A percentile compares a stretch with the other conserved stretches of the same genome.
Conservation (phyloP, 495 filamentous ascomycete species). For the Darksidea phi region DNA sequence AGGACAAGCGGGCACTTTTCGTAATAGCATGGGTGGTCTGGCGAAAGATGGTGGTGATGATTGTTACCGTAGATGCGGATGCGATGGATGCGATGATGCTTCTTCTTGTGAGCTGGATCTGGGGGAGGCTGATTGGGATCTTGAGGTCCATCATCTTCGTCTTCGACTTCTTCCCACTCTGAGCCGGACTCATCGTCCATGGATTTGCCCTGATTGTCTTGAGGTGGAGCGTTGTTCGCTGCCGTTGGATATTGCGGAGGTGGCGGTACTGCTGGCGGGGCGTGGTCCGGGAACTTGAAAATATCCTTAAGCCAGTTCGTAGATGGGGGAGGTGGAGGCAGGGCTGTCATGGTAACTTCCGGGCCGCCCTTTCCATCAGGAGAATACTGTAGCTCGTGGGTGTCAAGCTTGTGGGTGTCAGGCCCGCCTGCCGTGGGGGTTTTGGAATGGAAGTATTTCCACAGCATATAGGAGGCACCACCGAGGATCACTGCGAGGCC, state of each 20-base stretch:
- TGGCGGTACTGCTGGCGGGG: background rate
- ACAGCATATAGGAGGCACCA: background rate
- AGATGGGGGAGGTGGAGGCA: background rate
- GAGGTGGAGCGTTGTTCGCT: background rate
- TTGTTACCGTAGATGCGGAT: constrained; percentile 13
- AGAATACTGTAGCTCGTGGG: background rate
- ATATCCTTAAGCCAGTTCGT: background rate
- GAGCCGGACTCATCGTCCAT: background rate
- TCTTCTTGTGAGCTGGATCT: background rate
- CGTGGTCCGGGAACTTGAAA: background rate
- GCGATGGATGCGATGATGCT: background rate
- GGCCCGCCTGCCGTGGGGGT: background rate
- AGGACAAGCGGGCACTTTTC: background rate
- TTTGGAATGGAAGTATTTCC: constrained; percentile 1
- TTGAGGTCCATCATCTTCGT: background rate
- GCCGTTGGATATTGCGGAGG: background rate
- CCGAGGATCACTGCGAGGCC: background rate
- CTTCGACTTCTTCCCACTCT: background rate
- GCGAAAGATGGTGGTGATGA: constrained; percentile 4
- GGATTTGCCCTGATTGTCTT: constrained; percentile 1
- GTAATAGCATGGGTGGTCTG: constrained; percentile 1
- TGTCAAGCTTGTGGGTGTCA: no score
- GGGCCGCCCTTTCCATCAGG: background rate
- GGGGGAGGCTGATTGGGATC: background rate
- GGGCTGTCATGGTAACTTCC: background rate